These are phyloP conservation scores for Penicillium digitatum DNA, from an alignment of 2,329 filamentous ascomycete genomes.

Conservation along the genomic window DNA sequence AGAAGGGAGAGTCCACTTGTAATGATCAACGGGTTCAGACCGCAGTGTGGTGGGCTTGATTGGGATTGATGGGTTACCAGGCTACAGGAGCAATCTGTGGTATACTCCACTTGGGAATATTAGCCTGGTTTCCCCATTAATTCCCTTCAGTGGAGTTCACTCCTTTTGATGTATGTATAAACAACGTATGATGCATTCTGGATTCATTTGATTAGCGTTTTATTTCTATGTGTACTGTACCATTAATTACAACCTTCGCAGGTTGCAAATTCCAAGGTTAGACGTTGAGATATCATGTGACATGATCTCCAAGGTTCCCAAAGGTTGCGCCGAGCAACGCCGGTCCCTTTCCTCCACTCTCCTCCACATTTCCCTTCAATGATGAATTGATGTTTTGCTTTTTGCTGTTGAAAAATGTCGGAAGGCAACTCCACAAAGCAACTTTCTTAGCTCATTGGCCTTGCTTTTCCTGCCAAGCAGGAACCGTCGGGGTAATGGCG, in stretches of 20 bases:
- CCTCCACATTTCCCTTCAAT: background rate
- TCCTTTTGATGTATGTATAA: background rate
- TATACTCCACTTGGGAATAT: background rate
- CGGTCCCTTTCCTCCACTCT: background rate
- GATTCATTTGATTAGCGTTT: background rate
- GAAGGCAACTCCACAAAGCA: background rate
- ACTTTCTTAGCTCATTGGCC: conserved; percentile 15
- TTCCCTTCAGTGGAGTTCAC: background rate
- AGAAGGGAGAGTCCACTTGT: background rate
- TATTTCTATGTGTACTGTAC: background rate
- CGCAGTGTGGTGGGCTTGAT: conserved; percentile 14
- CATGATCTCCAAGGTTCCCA: background rate
- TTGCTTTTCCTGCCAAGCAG: conserved; percentile 19
- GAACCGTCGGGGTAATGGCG: conserved; percentile 18
- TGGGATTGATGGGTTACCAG: conserved; percentile 14
- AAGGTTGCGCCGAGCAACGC: background rate
- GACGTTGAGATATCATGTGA: conserved; percentile 1
- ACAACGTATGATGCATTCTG: background rate
- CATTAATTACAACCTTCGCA: background rate
- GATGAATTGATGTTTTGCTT: background rate
- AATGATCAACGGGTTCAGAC: conserved; percentile 21
- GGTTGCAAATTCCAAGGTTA: background rate
- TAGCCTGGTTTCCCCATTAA: background rate
- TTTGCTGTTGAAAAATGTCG: conserved; percentile 8
- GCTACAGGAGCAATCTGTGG: background rate